These are phyloP conservation scores for Xerocomus potaroensis DNA, from an alignment of 768 basidiomycete species.

Conservation along the genomic window DNA sequence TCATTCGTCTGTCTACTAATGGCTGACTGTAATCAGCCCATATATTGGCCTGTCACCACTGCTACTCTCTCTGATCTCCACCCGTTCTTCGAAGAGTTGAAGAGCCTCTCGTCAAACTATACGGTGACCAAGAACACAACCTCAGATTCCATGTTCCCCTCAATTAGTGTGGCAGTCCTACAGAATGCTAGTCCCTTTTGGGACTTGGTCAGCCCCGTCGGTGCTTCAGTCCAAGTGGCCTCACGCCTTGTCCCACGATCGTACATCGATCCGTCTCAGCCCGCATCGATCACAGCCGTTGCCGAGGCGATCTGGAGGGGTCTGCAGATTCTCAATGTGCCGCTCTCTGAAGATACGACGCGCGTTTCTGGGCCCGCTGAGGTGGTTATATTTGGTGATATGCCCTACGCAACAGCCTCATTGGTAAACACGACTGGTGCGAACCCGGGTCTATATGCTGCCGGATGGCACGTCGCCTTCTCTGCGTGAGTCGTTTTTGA, in stretches of 20 bases:
- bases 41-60: constrained; percentile 12
- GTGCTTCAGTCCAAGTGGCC: constrained; percentile 11
- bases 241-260: constrained; percentile 20
- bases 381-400: background rate
- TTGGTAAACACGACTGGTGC: constrained; percentile 10
- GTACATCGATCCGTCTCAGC: constrained; percentile 9
- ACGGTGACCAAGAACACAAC: constrained; percentile 15
- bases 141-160: constrained; percentile 9
- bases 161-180: constrained; percentile 6
- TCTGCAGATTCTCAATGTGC: constrained; percentile 8
- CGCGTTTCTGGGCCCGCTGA: constrained; percentile 1
- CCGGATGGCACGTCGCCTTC: constrained; percentile 13
- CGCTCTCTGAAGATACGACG: background rate
- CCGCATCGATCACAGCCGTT: constrained; percentile 8
- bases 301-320: constrained; percentile 19
- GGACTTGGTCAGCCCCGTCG: no score
- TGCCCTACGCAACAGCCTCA: constrained; percentile 6
- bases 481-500: constrained; percentile 6
- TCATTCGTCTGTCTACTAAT: background rate
- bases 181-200: constrained; percentile 8
- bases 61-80: constrained; percentile 7
- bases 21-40: constrained; percentile 2
- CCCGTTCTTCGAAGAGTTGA: constrained; percentile 17
- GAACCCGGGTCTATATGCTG: constrained; percentile 15
- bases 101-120: constrained; percentile 11